Base-by-base conservation (phyloP, 805 yeast genomes). In the Candida silvicultrix region DNA sequence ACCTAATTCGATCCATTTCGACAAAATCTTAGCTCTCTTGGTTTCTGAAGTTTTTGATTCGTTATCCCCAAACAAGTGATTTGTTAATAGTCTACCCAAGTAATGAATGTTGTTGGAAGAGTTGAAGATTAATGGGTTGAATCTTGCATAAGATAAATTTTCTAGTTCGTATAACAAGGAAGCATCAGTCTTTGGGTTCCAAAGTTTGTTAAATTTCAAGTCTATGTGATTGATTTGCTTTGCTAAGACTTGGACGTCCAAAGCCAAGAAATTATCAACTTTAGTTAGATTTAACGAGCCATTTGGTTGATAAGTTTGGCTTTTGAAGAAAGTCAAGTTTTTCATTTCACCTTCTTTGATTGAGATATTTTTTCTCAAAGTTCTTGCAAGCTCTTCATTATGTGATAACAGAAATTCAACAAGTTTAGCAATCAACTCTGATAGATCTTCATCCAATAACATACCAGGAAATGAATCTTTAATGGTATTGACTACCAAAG, bases 1-100 rank as follows among this genome's bases (percentile, higher is more conserved):
- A 4, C 97, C 98, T 39, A 92, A 70, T 49, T 81, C 80, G 38
- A 90, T 85, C 98, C 98, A 92, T 59, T 80, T 83, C 41, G 81
- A 80, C 34, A 92, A 62, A 4, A 89, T 57, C 38, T 75, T 65
- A 0, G 95, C 95, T 48, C 94, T 74, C 28, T 63, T 60, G 47
- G 48, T 40, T 50, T 69, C 77, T 12, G 67, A 51, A 18, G 55
- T 50, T 8, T 57, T 56, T 3, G 67, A 59, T 21, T 55, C 61
- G 16, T 52, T 54, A 50, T 79, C 82, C 28, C 73, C 67, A 54
- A 89, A 83, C 18, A 90, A 54, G 56, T 90, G 97, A 47, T 76
- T 75, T 6, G 81, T 65, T 40, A 89, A 65, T 31, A 89, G 62
- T 47, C 89, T 69, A 2, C 95, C 88, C 46, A 92, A 66, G 58